Percentiles rank a stretch among this genome's conserved stretches.
Evolutionary conservation across 192 early-diverging fungal genomes (phyloP).

Genomic region (Piromyces finnis): DNA sequence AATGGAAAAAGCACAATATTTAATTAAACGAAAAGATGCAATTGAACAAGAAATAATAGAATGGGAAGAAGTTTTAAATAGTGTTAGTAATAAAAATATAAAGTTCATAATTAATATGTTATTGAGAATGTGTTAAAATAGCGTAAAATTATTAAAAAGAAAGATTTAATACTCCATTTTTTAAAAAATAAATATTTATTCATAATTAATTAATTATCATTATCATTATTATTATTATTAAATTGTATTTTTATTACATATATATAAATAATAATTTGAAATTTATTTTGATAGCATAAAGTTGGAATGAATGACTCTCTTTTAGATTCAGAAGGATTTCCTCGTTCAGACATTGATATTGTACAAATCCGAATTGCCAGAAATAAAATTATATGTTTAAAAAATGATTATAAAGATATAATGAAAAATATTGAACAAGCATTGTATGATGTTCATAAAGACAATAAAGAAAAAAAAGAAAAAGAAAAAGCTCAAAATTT

Average conservation of each 20-base stretch:
- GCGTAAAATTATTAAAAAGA: no score
- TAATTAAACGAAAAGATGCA: background rate
- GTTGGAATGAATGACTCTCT: conserved; percentile 28
- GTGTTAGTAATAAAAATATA: background rate
- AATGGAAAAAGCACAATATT: background rate
- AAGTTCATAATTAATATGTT: background rate
- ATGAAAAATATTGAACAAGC: conserved; percentile 32
- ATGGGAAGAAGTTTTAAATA: background rate
- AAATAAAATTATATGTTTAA: conserved; percentile 20
- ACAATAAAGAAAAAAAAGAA: background rate
- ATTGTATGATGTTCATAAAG: conserved; percentile 20
- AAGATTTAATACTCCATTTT: no score
- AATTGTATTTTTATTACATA: no score
- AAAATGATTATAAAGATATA: conserved; percentile 32
- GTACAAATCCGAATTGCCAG: conserved; percentile 29
- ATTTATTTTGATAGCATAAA: conserved; percentile 5
- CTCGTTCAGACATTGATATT: conserved; percentile 50
- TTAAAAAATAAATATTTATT: no score
- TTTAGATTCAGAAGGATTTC: conserved; percentile 41
- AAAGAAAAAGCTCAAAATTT: background rate
- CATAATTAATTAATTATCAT: no score
- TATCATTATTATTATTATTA: no score
- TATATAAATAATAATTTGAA: no score
- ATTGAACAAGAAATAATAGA: background rate
- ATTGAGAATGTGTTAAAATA: no score